Evolutionary conservation across 129 eudicot species (phyloP).

Genomic region (Flaveria robusta): DNA sequence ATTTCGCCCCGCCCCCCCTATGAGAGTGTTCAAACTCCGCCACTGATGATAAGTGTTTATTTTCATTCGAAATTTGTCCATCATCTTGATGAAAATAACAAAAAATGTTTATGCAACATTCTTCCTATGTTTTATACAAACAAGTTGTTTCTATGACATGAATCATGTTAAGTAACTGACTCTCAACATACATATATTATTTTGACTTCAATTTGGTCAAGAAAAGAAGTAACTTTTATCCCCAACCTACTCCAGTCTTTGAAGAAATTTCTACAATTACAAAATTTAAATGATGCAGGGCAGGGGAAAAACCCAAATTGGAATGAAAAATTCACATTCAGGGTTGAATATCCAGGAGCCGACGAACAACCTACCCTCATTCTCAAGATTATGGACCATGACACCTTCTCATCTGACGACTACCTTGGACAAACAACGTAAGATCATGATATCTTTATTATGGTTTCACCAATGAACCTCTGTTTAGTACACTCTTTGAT

Average conservation of each 20-base stretch:
- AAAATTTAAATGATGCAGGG: slow-evolving; percentile 43
- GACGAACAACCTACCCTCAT: slow-evolving; percentile 55
- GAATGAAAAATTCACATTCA: slow-evolving; percentile 64
- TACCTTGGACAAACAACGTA: slow-evolving; percentile 73
- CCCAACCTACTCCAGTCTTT: neutral
- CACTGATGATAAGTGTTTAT: too few relatives aligned
- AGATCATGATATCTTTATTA: neutral
- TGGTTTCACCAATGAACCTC: neutral
- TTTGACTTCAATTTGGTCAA: neutral
- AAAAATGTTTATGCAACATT: neutral
- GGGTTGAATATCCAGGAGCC: slow-evolving; percentile 63
- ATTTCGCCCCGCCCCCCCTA: too few relatives aligned
- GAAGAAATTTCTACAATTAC: neutral
- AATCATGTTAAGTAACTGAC: neutral
- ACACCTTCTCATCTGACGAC: slow-evolving; percentile 71
- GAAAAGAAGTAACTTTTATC: neutral
- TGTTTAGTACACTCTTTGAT: neutral
- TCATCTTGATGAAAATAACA: neutral
- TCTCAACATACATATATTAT: neutral
- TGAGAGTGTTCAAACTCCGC: too few relatives aligned
- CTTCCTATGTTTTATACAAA: neutral
- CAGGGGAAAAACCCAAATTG: slow-evolving; percentile 57
- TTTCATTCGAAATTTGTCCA: neutral
- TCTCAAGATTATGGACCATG: slow-evolving; percentile 69
- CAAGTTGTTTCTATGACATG: neutral